Base-by-base conservation (phyloP, 2,329 filamentous ascomycete species). In the Hypoxylon sp. region DNA sequence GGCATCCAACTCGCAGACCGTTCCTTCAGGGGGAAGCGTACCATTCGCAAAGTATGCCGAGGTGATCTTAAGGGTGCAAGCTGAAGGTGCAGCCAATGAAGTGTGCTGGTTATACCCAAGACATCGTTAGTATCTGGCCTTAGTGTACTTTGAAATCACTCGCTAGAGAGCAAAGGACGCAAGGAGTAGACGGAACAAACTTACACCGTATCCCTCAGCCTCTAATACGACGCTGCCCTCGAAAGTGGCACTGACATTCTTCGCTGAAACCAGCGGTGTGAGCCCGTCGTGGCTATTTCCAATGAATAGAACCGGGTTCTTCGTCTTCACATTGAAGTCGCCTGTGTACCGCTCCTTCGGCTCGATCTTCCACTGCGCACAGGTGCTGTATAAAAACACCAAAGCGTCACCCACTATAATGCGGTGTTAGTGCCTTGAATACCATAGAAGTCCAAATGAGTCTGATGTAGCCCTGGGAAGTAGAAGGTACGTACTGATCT, bases 221-320 rank as follows among this genome's bases (percentile, higher is more conserved):
- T 78, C 71, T 4, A 81, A 73, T 3, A 81, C 68, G 7, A 75
- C 74, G 33, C 80, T 81, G 0, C 76, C 77, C 24, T 78, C 67
- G 30, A 82, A 78, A 0, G 73, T 74, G 4, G 70, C 62, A 28
- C 77, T 80, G 32, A 78, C 70, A 44, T 80, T 80, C 45, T 68
- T 70, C 0, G 79, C 80, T 16, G 78, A 79, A 2, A 53, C 68
- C 5, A 82, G 65, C 1, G 80, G 79, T 1, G 78, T 81, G n/a
- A 77, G 71, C 0, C 74, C 75, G 53, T 83, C 80, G 26, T 72
- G 72, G 0, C 74, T 76, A 61, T 79, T 81, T 6, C 77, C 76
- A 8, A 82, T 72, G 12, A 83, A 62, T 1, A 82, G 70, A 1
- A 81, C 59, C 1, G 72, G 72, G 28, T 69, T 68, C 45, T 67